A percentile compares a stretch with the other conserved stretches of the same genome.
Conservation (phyloP, 805 yeast genomes). For the Hanseniaspora valbyensis region DNA sequence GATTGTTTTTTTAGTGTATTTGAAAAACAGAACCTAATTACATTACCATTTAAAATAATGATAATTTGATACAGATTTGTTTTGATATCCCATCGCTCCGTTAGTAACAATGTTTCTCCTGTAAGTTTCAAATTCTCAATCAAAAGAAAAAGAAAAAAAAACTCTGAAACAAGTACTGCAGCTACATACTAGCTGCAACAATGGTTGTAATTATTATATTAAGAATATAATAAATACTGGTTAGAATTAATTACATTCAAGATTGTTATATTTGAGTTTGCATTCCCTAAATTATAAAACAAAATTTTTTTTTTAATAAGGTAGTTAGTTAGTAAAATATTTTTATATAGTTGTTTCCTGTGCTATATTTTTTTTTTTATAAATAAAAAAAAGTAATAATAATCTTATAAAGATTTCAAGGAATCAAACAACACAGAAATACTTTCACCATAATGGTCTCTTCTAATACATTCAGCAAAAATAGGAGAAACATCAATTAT, state of each 20-base stretch:
- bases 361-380: background rate
- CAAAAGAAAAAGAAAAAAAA: background rate
- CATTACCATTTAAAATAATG: background rate
- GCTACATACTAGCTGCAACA: conserved; percentile 16
- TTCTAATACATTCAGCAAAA: conserved; percentile 94
- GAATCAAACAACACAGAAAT: conserved; percentile 88
- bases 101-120: conserved; percentile 15
- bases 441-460: conserved; percentile 97
- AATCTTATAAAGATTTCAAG: conserved; percentile 40
- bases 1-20: background rate
- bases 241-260: too few relatives aligned
- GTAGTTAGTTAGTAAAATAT: background rate
- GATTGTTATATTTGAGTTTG: too few relatives aligned
- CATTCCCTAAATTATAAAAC: too few relatives aligned
- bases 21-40: background rate
- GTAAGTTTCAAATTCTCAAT: conserved; percentile 1
- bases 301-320: too few relatives aligned
- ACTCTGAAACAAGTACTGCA: conserved; percentile 14
- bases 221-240: too few relatives aligned
- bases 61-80: background rate
- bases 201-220: conserved; percentile 8
- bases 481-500: conserved; percentile 90
- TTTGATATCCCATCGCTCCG: conserved; percentile 17
- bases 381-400: background rate
- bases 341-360: background rate